Percentiles rank a stretch among this genome's conserved stretches.
phyloP scores from a whole-genome alignment of 2,329 filamentous ascomycete species.

The Pleochaeta shiraiana region DNA sequence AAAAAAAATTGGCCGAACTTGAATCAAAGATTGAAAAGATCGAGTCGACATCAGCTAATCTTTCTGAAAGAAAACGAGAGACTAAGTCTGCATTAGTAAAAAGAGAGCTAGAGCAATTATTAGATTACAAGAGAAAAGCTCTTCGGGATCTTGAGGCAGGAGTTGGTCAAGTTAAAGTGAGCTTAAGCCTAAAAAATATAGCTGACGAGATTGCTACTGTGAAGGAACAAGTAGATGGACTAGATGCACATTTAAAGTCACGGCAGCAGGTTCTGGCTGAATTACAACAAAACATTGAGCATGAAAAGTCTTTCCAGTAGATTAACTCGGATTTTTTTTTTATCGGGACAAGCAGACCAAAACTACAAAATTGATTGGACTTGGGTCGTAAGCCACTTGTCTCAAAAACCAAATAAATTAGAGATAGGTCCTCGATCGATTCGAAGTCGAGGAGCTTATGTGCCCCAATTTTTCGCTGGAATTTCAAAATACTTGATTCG shows the following conservation, averaged over 20 bases:
- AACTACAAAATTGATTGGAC: too few relatives aligned
- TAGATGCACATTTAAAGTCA: constrained; percentile 62
- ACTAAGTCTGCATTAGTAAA: constrained; percentile 82
- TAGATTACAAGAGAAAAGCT: constrained; percentile 82
- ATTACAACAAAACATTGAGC: constrained; percentile 63
- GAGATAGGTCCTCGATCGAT: too few relatives aligned
- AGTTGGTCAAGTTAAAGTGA: constrained; percentile 42
- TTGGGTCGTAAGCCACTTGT: too few relatives aligned
- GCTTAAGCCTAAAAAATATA: constrained; percentile 53
- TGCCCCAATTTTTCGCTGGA: too few relatives aligned
- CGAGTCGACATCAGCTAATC: constrained; percentile 47
- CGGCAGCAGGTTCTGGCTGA: constrained; percentile 57
- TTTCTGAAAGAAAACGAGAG: constrained; percentile 41
- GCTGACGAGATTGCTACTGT: constrained; percentile 74
- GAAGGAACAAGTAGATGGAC: constrained; percentile 80
- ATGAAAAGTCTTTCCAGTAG: constrained; percentile 39
- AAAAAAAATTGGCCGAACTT: constrained; percentile 76
- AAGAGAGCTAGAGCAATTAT: constrained; percentile 75
- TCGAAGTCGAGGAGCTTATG: too few relatives aligned
- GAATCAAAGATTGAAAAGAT: constrained; percentile 74
- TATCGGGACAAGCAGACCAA: too few relatives aligned
- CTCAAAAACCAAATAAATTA: too few relatives aligned
- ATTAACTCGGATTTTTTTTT: too few relatives aligned
- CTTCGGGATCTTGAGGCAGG: constrained; percentile 55
- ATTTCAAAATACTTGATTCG: too few relatives aligned